Percentiles rank a stretch among this genome's conserved stretches.
These are phyloP conservation scores for Abrus precatorius DNA, from an alignment of 306 rosid genomes.

Conservation along the genomic window DNA sequence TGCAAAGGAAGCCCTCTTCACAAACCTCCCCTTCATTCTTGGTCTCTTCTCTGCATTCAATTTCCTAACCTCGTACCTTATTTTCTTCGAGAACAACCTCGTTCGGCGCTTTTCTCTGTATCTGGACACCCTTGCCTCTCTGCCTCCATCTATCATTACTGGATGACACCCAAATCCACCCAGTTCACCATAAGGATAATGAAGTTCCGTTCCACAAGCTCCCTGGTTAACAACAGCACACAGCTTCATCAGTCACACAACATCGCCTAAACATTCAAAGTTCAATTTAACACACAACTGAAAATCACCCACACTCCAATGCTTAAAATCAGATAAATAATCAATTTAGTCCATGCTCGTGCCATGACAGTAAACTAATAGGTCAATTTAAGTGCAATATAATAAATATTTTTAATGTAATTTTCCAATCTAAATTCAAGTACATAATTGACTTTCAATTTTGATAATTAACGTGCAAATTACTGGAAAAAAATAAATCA, in stretches of 20 bases:
- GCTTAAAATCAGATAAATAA: not conserved
- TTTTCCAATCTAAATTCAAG: no score
- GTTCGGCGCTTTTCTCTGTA: conserved; percentile 90
- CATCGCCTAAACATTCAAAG: not conserved
- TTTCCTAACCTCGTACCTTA: conserved; percentile 94
- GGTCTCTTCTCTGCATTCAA: conserved; percentile 98
- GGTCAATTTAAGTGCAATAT: no score
- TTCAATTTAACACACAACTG: not conserved
- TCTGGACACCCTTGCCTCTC: conserved; percentile 92
- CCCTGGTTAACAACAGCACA: conserved; percentile 49
- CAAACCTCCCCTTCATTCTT: conserved; percentile 97
- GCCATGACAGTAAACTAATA: not conserved
- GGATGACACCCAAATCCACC: conserved; percentile 54
- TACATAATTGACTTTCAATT: no score
- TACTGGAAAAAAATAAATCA: no score
- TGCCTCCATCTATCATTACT: conserved; percentile 66
- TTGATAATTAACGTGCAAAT: no score
- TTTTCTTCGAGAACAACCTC: conserved; percentile 90
- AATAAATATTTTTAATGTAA: no score
- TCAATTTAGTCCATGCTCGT: not conserved
- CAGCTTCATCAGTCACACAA: not conserved
- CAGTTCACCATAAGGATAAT: conserved; percentile 53
- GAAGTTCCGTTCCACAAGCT: conserved; percentile 42
- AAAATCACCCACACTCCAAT: not conserved
- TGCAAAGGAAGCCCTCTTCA: conserved; percentile 71